A percentile compares a stretch with the other conserved stretches of the same genome.
Evolutionary conservation across 768 basidiomycete genomes (phyloP).

Genomic region (Mycena olivaceomarginata): DNA sequence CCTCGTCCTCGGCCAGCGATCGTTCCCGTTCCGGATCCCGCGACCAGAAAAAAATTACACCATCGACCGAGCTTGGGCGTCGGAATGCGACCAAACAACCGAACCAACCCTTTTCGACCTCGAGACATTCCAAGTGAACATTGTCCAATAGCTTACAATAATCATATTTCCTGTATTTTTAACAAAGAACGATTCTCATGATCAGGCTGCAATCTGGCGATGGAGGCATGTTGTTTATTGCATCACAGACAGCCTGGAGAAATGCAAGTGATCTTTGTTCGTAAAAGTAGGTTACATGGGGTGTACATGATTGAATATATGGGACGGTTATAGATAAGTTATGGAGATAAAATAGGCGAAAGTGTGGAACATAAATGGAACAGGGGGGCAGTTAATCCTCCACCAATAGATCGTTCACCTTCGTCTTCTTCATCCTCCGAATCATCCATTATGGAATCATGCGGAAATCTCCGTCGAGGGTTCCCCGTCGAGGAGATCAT

Average conservation of each 20-base stretch:
- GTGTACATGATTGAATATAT: neutral
- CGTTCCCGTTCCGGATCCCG: neutral
- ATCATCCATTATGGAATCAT: slow-evolving; percentile 74
- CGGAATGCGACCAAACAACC: slow-evolving; percentile 23
- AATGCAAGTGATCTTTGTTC: too few relatives aligned
- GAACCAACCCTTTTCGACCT: slow-evolving; percentile 11
- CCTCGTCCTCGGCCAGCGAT: neutral
- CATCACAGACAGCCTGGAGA: too few relatives aligned
- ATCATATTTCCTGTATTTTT: too few relatives aligned
- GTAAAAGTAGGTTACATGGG: neutral
- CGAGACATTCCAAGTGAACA: neutral
- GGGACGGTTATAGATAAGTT: neutral
- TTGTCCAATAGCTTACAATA: too few relatives aligned
- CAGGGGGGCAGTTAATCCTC: slow-evolving; percentile 47
- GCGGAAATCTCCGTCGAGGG: slow-evolving; percentile 46
- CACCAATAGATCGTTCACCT: slow-evolving; percentile 68
- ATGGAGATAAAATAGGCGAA: neutral
- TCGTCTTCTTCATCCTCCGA: slow-evolving; percentile 73
- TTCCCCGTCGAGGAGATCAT: slow-evolving; percentile 59
- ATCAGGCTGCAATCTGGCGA: too few relatives aligned
- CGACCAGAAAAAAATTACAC: neutral
- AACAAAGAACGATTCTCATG: too few relatives aligned
- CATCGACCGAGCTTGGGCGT: slow-evolving; percentile 5
- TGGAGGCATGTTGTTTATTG: too few relatives aligned
- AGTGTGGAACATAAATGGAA: slow-evolving; percentile 7